A percentile compares a stretch with the other conserved stretches of the same genome.
Evolutionary conservation across 352 stramenopile species (phyloP).

Genomic region (Thalassiosira sp.): DNA sequence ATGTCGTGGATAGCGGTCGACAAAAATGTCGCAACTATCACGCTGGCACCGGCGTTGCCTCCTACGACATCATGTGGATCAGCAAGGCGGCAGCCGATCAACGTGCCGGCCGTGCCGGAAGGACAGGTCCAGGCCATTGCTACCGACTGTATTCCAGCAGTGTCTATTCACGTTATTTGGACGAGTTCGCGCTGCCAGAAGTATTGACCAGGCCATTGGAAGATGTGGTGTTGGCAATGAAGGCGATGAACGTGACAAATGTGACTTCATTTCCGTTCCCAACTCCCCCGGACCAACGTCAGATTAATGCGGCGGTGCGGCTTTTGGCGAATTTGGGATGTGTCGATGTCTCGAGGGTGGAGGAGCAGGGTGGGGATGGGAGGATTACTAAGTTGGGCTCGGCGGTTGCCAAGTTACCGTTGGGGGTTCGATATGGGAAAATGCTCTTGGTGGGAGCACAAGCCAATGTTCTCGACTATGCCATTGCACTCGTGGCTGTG

Average conservation of each 20-base stretch:
- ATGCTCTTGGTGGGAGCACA: slow-evolving; percentile 81
- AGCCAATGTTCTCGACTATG: slow-evolving; percentile 81
- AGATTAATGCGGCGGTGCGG: slow-evolving; percentile 87
- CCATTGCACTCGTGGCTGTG: slow-evolving; percentile 74
- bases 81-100: slow-evolving; percentile 89
- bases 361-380: slow-evolving; percentile 72
- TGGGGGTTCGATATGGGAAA: slow-evolving; percentile 81
- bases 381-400: slow-evolving; percentile 71
- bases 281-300: slow-evolving; percentile 88
- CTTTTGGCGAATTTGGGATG: slow-evolving; percentile 86
- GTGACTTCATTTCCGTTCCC: slow-evolving; percentile 96
- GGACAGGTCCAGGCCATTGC: slow-evolving; percentile 93
- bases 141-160: slow-evolving; percentile 97
- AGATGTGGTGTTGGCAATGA: slow-evolving; percentile 96
- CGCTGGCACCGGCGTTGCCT: slow-evolving; percentile 92
- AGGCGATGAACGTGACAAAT: slow-evolving; percentile 95
- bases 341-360: slow-evolving; percentile 69
- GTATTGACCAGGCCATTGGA: slow-evolving; percentile 89
- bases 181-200: slow-evolving; percentile 93
- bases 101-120: slow-evolving; percentile 92
- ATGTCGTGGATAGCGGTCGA: slow-evolving; percentile 95
- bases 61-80: slow-evolving; percentile 87
- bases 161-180: slow-evolving; percentile 90
- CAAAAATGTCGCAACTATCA: slow-evolving; percentile 96
- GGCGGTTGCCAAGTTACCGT: slow-evolving; percentile 75